Conservation (phyloP, 331 rosid genomes). For the Spiraea crenata region DNA sequence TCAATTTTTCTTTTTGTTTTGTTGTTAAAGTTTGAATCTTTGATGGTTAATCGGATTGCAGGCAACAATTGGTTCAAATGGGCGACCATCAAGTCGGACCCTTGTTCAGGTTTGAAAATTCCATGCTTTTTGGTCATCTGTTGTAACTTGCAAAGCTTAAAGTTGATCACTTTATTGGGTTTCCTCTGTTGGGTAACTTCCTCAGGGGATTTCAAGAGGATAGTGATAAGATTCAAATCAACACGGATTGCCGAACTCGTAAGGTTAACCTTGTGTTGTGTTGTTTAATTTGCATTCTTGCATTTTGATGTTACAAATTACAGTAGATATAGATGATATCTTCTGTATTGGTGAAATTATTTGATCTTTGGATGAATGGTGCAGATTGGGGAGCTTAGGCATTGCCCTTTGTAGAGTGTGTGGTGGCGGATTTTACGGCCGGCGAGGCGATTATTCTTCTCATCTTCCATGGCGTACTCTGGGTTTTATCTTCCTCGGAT, state of each 20-base stretch:
- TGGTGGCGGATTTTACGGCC: too few species aligned
- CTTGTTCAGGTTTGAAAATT: slow-evolving; percentile 68
- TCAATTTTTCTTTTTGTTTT: background rate
- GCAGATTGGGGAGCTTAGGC: slow-evolving; percentile 91
- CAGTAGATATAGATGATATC: slow-evolving; percentile 12
- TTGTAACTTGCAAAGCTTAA: too few species aligned
- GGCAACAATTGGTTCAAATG: slow-evolving; percentile 76
- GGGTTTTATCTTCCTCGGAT: too few species aligned
- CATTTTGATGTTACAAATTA: background rate
- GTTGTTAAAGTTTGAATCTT: slow-evolving; percentile 11
- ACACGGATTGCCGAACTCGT: slow-evolving; percentile 73
- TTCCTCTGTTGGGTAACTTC: too few species aligned
- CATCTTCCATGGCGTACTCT: too few species aligned
- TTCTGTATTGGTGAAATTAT: slow-evolving; percentile 11
- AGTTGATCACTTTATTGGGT: slow-evolving; percentile 8
- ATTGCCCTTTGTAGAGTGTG: slow-evolving; percentile 54
- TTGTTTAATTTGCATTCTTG: background rate
- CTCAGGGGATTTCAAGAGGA: slow-evolving; percentile 61
- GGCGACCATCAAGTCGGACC: slow-evolving; percentile 88
- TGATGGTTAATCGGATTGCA: slow-evolving; percentile 27
- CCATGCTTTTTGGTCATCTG: too few species aligned
- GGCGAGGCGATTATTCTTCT: too few species aligned
- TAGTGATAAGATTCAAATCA: slow-evolving; percentile 60
- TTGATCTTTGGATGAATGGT: slow-evolving; percentile 4
- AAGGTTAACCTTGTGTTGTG: slow-evolving; percentile 46